Evolutionary conservation across 2,329 filamentous ascomycete genomes (phyloP).

Genomic region (Tolypocladium capitatum): DNA sequence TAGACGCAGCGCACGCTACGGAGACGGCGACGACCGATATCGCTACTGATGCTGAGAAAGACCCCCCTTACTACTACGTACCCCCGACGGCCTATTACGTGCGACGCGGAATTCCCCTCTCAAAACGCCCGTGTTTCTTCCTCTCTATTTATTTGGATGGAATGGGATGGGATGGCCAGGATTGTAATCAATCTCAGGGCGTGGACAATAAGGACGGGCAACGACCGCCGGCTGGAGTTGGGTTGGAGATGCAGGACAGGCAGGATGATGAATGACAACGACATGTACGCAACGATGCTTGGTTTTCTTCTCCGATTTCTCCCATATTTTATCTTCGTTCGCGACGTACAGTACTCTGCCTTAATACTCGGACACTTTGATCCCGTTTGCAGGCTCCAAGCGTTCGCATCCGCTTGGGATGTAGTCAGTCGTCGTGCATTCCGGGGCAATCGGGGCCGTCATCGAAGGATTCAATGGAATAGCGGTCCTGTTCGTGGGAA

Average conservation of each 20-base stretch:
- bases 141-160: no score
- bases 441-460: no score
- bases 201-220: no score
- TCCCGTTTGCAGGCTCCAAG: background rate
- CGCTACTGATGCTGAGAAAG: constrained; percentile 7
- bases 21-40: constrained; percentile 10
- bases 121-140: background rate
- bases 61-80: background rate
- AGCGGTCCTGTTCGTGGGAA: no score
- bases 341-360: background rate
- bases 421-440: no score
- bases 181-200: background rate
- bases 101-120: no score
- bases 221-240: background rate
- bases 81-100: no score
- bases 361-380: background rate
- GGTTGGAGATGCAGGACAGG: background rate
- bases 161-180: background rate
- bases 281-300: background rate
- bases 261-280: background rate
- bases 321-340: background rate
- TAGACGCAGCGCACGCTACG: constrained; percentile 9
- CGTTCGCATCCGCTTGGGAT: background rate
- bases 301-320: background rate
- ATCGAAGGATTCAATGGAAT: no score